Evolutionary conservation across 2,329 filamentous ascomycete species (phyloP).

Genomic region (Fusarium sp.): DNA sequence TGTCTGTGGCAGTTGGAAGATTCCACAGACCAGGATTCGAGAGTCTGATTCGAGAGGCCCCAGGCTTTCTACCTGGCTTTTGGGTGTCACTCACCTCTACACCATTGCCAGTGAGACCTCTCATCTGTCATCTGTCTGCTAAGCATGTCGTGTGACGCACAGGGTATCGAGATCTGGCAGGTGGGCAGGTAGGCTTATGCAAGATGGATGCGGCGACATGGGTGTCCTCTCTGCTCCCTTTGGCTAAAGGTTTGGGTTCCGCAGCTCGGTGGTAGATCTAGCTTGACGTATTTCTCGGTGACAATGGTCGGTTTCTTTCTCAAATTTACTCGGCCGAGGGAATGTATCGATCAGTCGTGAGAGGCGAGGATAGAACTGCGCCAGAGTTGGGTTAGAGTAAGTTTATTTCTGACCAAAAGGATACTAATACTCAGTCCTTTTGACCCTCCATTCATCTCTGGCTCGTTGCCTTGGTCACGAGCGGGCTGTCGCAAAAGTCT

Average conservation of each 20-base stretch:
- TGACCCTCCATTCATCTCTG: not conserved
- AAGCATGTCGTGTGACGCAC: constrained; percentile 12
- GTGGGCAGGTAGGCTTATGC: constrained; percentile 17
- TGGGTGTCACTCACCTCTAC: not conserved
- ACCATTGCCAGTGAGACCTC: not conserved
- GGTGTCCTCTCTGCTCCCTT: not conserved
- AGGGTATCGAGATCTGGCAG: constrained; percentile 26
- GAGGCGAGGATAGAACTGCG: not conserved
- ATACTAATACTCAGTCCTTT: not conserved
- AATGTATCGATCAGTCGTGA: not conserved
- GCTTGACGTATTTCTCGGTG: not conserved
- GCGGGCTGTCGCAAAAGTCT: not conserved
- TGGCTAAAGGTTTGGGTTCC: not conserved
- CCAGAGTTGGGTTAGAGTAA: not conserved
- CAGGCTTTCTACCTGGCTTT: not conserved
- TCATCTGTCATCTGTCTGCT: not conserved
- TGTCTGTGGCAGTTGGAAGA: not conserved
- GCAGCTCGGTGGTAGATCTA: not conserved
- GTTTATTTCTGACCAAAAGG: not conserved
- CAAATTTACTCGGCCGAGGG: not conserved
- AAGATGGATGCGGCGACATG: constrained; percentile 18
- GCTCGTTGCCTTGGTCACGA: not conserved
- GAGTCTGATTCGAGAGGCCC: not conserved
- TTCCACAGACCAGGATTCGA: not conserved
- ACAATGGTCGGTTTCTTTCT: not conserved